phyloP scores from a whole-genome alignment of 2,329 filamentous ascomycete species.

The Chrysosporium keratinophilum region DNA sequence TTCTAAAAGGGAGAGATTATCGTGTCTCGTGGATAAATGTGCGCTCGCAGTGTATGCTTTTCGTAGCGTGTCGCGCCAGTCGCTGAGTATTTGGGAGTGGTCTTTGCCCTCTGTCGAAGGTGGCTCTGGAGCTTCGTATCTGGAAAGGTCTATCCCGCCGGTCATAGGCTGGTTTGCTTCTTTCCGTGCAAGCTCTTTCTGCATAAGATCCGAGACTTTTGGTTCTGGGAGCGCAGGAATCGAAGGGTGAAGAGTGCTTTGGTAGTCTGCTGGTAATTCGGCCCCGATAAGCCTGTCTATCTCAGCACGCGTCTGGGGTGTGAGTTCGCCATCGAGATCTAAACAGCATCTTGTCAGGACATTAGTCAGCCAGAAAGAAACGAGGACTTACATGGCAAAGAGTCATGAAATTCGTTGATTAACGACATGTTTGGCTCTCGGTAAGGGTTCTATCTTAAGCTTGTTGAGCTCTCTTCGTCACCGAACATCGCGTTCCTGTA shows the following conservation, averaged over 20 bases:
- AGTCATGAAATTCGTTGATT: conserved; percentile 62
- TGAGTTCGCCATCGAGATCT: conserved; percentile 75
- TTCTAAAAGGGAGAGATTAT: conserved; percentile 64
- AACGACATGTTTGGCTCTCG: conserved; percentile 47
- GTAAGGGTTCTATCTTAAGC: neutral
- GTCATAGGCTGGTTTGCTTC: conserved; percentile 48
- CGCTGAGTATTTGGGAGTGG: conserved; percentile 27
- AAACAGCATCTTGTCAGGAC: conserved; percentile 16
- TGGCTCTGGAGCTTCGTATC: conserved; percentile 69
- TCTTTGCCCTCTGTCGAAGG: conserved; percentile 32
- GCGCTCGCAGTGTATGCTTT: conserved; percentile 49
- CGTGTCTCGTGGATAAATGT: conserved; percentile 47
- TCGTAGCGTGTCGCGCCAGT: conserved; percentile 44
- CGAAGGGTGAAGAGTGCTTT: conserved; percentile 46
- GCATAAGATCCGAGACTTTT: conserved; percentile 55
- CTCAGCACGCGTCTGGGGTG: conserved; percentile 48
- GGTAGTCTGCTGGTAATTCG: conserved; percentile 48
- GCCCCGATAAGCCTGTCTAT: conserved; percentile 59
- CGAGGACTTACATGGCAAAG: conserved; percentile 58
- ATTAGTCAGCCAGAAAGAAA: conserved; percentile 4
- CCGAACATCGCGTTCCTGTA: too few species aligned
- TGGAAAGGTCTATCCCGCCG: conserved; percentile 60
- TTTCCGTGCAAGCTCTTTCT: conserved; percentile 59
- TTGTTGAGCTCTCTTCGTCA: too few species aligned
- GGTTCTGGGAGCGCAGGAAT: conserved; percentile 46